Evolutionary conservation across 768 basidiomycete genomes (phyloP), one percentile per base, ranked within the genome.

Genomic region (Clavulina sp.): DNA sequence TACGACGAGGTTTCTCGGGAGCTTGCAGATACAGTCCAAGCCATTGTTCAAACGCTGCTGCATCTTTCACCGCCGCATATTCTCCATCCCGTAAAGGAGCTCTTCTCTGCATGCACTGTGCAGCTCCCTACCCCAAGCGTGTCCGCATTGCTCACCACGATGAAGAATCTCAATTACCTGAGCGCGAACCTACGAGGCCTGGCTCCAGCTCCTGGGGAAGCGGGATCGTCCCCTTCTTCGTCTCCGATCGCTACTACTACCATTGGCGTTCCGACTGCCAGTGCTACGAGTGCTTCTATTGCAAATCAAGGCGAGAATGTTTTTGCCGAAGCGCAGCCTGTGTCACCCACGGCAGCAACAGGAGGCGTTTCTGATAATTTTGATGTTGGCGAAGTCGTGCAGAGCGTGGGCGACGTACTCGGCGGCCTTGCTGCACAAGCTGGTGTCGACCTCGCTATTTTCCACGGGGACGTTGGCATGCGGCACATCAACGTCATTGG

Each of bases 101-200:
- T 91, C 62, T 84, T 89, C 60, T 83, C 89, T 1, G 82, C 86
- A 24, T 93, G 86, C 63, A 76, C 88, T 1, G 65, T 96, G 24
- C 80, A 85, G 33, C 76, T 95, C 41, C 92, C 91, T 6, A 84
- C 84, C 0, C 76, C 88, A 4, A 86, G 82, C 57, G 73, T 96
- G 65, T 84, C 85, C 18, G 85, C 87, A 34, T 72, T 96, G 63
- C 76, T 95, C 63, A 86, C 85, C 18, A 75, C 81, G 34, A 87
- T 95, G 85, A 88, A 89, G 67, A 84, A 82, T 57, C 75, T 96
- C 57, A 93, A 93, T 63, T 93, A 85, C 60, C 76, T 95, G 57
- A 86, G 86, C 3, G 85, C 84, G n/a, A 83, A 87, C 62, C 77
- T 86, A 71, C 4, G 16, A 41, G 24, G 30, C 55, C 5, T 52